Conservation (phyloP, 768 basidiomycete genomes). For the Psilocybe cyanescens region DNA sequence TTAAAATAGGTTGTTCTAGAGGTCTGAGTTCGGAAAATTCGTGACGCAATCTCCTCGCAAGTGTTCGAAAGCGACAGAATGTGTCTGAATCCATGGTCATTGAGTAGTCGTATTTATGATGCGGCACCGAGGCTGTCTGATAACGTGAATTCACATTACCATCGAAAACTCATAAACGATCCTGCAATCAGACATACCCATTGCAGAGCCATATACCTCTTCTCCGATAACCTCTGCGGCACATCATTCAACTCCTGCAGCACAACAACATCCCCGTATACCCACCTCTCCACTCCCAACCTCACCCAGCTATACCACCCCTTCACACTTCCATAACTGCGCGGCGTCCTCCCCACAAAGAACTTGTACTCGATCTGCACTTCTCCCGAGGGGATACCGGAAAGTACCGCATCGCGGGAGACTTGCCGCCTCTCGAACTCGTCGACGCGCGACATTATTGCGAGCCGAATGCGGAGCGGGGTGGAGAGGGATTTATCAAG, state of each 20-base stretch:
- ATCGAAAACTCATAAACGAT: not conserved
- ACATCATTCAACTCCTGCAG: slow-evolving; percentile 1
- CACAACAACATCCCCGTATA: not conserved
- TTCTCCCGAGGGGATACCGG: not conserved
- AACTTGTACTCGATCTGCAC: slow-evolving; percentile 6
- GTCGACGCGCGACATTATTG: slow-evolving; percentile 10
- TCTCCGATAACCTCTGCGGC: slow-evolving; percentile 9
- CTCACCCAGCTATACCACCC: not conserved
- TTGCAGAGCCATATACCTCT: slow-evolving; percentile 4
- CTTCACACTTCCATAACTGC: not conserved
- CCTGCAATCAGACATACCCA: not conserved
- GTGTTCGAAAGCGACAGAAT: slow-evolving; percentile 5
- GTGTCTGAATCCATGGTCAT: slow-evolving; percentile 16
- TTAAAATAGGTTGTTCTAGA: slow-evolving; percentile 4
- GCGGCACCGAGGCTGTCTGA: slow-evolving; percentile 7
- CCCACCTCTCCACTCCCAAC: not conserved
- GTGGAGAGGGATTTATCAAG: not conserved
- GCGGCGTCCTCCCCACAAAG: slow-evolving; percentile 5
- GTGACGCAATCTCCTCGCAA: slow-evolving; percentile 1
- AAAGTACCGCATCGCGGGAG: not conserved
- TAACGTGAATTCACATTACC: not conserved
- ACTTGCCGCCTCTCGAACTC: slow-evolving; percentile 9
- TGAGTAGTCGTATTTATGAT: slow-evolving; percentile 7
- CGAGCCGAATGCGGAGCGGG: slow-evolving; percentile 4
- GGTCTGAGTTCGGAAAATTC: slow-evolving; percentile 1